These are phyloP conservation scores for Kazachstania bromeliacearum DNA, from an alignment of 805 yeast species.

Conservation along the genomic window DNA sequence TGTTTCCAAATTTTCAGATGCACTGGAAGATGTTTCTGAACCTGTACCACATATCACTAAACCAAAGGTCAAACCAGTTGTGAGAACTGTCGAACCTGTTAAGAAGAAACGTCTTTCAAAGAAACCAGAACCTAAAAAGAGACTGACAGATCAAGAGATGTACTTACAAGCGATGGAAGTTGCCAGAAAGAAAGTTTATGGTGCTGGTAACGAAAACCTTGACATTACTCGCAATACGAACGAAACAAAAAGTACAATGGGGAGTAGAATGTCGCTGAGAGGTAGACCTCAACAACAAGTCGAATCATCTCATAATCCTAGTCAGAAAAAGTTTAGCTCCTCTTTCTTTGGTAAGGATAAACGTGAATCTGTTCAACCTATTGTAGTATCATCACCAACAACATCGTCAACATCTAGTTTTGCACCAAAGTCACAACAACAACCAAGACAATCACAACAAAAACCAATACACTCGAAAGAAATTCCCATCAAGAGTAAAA, in stretches of 20 bases:
- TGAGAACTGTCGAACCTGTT: neutral
- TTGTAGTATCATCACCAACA: neutral
- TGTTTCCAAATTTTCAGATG: slow-evolving; percentile 22
- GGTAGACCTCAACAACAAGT: neutral
- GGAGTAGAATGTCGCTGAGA: slow-evolving; percentile 18
- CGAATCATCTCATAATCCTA: neutral
- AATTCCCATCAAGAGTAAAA: slow-evolving; percentile 1
- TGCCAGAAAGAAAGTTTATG: slow-evolving; percentile 47
- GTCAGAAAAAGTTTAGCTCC: neutral
- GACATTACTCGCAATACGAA: too few relatives aligned
- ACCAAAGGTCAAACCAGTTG: neutral
- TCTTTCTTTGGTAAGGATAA: neutral
- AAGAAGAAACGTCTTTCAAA: neutral
- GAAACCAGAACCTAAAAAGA: slow-evolving; percentile 4
- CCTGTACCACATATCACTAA: neutral
- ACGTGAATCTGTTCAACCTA: neutral
- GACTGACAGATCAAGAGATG: slow-evolving; percentile 36
- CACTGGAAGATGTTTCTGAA: slow-evolving; percentile 17
- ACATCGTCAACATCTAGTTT: neutral
- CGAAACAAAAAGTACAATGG: slow-evolving; percentile 14
- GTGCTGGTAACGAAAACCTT: slow-evolving; percentile 1
- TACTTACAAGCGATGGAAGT: slow-evolving; percentile 46
- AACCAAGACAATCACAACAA: neutral
- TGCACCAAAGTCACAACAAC: neutral
- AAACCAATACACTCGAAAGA: neutral